phyloP scores from a whole-genome alignment of 768 basidiomycete genomes.

The Cystofilobasidium ferigula region DNA sequence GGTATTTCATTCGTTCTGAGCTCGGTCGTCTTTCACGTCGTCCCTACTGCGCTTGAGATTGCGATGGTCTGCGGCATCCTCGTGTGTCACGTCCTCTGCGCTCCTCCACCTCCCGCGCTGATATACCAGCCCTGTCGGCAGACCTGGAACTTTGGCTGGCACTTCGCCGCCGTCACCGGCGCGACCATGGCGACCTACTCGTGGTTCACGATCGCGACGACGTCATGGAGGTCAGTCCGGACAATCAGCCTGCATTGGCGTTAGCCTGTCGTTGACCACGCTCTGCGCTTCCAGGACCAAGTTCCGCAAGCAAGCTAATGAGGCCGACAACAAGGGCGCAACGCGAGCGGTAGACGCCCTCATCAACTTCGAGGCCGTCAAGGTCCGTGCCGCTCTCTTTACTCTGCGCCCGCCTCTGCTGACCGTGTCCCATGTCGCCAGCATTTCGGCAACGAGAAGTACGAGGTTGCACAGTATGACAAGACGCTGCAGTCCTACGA shows the following conservation, averaged over 20 bases:
- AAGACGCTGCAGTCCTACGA: conserved; percentile 76
- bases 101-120: neutral
- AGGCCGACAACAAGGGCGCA: conserved; percentile 92
- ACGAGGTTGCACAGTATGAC: conserved; percentile 85
- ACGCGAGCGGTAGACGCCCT: conserved; percentile 86
- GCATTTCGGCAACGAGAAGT: conserved; percentile 96
- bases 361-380: conserved; percentile 98
- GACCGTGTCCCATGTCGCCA: conserved; percentile 36
- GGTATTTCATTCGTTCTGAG: conserved; percentile 93
- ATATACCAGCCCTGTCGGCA: conserved; percentile 34
- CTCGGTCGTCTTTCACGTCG: conserved; percentile 85
- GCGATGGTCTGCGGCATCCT: conserved; percentile 94
- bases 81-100: conserved; percentile 45
- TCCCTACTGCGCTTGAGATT: conserved; percentile 91
- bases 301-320: conserved; percentile 88
- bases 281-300: conserved; percentile 56
- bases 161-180: conserved; percentile 84
- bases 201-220: conserved; percentile 94
- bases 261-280: neutral
- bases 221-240: conserved; percentile 70
- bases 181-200: conserved; percentile 79
- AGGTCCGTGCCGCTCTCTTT: conserved; percentile 47
- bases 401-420: neutral
- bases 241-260: neutral
- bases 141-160: conserved; percentile 97